These are phyloP conservation scores for Fraxinus ornus DNA, from an alignment of 305 asterid genomes.

Conservation along the genomic window DNA sequence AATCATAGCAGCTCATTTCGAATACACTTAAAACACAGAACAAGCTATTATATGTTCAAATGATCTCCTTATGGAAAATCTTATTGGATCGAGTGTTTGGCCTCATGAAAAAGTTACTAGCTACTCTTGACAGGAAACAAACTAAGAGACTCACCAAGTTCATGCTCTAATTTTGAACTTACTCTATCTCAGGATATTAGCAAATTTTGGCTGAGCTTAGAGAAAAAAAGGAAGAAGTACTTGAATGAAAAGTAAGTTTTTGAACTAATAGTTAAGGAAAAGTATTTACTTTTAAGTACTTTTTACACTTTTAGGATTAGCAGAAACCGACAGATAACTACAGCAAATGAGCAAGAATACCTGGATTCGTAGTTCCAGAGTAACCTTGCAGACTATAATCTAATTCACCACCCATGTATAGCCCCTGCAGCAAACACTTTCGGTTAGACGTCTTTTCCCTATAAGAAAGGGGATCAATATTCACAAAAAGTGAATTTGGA, in stretches of 20 bases:
- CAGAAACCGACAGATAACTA: not conserved
- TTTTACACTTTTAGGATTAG: not conserved
- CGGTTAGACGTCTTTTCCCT: conserved; percentile 17
- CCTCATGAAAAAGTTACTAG: not conserved
- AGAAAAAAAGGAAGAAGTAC: not conserved
- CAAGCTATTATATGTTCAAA: not conserved
- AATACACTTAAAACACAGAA: not conserved
- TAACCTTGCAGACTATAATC: conserved; percentile 53
- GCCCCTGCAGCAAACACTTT: conserved; percentile 46
- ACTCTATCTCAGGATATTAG: not conserved
- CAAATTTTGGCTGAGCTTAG: not conserved
- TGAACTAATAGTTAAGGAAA: not conserved
- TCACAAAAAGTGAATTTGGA: not conserved
- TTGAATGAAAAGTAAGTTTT: not conserved
- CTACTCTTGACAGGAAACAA: not conserved
- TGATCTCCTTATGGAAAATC: not conserved
- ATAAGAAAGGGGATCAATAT: not conserved
- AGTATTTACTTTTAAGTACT: not conserved
- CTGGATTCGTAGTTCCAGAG: conserved; percentile 57
- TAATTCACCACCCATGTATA: conserved; percentile 40
- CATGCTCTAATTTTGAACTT: not conserved
- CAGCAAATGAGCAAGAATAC: conserved; percentile 25
- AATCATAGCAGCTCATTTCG: not conserved
- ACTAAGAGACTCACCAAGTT: not conserved
- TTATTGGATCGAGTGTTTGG: not conserved